Percentiles rank a stretch among this genome's conserved stretches.
phyloP scores from a whole-genome alignment of 2,329 filamentous ascomycete genomes.

The Botrytis hyacinthi region DNA sequence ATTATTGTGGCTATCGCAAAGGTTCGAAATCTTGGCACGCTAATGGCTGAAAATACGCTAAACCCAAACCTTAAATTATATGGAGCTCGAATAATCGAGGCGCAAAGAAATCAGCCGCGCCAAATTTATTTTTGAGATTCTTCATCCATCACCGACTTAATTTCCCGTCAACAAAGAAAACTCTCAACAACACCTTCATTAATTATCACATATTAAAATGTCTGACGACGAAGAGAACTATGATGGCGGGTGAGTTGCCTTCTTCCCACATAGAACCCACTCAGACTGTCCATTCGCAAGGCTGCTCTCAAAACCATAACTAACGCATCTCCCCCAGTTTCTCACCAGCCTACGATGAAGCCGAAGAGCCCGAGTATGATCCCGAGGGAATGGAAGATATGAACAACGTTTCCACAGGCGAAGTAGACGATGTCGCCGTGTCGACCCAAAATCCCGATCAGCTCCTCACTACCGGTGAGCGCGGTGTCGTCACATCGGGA shows the following conservation, averaged over 20 bases:
- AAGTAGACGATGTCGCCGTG: conserved; percentile 51
- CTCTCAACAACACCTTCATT: neutral
- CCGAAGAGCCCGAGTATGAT: conserved; percentile 55
- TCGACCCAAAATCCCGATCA: conserved; percentile 58
- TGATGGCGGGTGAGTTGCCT: conserved; percentile 23
- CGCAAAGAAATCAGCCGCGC: conserved; percentile 18
- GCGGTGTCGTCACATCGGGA: conserved; percentile 55
- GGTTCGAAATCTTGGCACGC: conserved; percentile 29
- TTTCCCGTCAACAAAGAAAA: conserved; percentile 14
- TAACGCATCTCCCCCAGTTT: conserved; percentile 8
- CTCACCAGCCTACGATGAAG: conserved; percentile 52
- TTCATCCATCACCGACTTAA: conserved; percentile 17
- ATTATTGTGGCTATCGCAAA: conserved; percentile 22
- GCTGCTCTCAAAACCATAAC: neutral
- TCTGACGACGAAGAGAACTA: conserved; percentile 59
- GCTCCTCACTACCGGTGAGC: conserved; percentile 38
- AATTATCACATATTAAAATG: conserved; percentile 47
- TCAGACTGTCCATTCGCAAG: neutral
- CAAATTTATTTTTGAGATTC: conserved; percentile 31
- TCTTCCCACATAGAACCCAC: neutral
- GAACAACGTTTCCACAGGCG: conserved; percentile 49
- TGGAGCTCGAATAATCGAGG: conserved; percentile 13
- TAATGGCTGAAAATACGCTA: conserved; percentile 23
- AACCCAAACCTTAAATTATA: conserved; percentile 32
- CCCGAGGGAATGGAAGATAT: conserved; percentile 49